Percentiles rank a stretch among this genome's conserved stretches.
Evolutionary conservation across 2,329 filamentous ascomycete genomes (phyloP).

Genomic region (Fusarium scirpi): DNA sequence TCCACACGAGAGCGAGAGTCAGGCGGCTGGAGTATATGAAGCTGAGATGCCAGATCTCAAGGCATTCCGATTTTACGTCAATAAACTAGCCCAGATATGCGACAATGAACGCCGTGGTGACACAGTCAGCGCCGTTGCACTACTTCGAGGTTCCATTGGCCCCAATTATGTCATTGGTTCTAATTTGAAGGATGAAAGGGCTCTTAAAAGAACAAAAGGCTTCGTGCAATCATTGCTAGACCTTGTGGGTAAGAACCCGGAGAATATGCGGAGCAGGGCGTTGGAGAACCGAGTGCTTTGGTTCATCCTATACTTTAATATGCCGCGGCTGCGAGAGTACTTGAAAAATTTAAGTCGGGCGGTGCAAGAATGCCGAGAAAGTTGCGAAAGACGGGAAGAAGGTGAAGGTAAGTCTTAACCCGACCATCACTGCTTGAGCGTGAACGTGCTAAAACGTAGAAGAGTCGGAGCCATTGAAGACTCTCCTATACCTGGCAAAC

Average conservation of each 20-base stretch:
- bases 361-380: not conserved
- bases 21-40: not conserved
- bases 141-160: not conserved
- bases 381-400: not conserved
- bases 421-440: too few relatives aligned
- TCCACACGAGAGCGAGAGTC: not conserved
- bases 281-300: too few relatives aligned
- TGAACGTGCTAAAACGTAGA: too few relatives aligned
- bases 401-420: not conserved
- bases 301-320: constrained; percentile 13
- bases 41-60: not conserved
- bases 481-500: not conserved
- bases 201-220: rapidly evolving
- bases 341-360: not conserved
- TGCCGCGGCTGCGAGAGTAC: not conserved
- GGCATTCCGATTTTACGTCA: not conserved
- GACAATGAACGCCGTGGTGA: constrained; percentile 9
- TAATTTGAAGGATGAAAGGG: not conserved
- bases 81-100: constrained; percentile 13
- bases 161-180: not conserved
- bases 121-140: constrained; percentile 1
- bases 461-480: not conserved
- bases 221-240: not conserved
- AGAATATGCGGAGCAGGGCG: too few relatives aligned
- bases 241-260: constrained; percentile 18